Evolutionary conservation across 106 monocot species (phyloP).

Genomic region (Amphibolis antarctica): DNA sequence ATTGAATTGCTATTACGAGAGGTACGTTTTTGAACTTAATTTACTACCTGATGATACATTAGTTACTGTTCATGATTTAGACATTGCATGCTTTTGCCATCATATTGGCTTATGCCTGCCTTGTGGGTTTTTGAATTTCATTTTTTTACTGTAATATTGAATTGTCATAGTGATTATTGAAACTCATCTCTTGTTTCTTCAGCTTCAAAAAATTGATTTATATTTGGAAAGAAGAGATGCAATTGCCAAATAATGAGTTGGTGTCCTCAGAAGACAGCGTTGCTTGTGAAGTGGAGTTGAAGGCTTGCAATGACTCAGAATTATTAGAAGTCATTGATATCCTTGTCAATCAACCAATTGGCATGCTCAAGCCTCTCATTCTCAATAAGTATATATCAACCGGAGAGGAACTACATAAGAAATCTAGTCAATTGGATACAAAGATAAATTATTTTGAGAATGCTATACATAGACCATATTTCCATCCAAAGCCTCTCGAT

Average conservation of each 20-base stretch:
- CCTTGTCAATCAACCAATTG: slow-evolving; percentile 26
- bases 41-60: neutral
- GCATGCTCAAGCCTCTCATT: slow-evolving; percentile 11
- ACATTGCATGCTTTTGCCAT: neutral
- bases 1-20: slow-evolving; percentile 45
- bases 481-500: slow-evolving; percentile 74
- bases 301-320: slow-evolving; percentile 19
- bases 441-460: slow-evolving; percentile 54
- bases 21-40: slow-evolving; percentile 24
- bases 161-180: neutral
- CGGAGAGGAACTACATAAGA: slow-evolving; percentile 44
- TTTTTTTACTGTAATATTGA: neutral
- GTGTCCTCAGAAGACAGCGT: slow-evolving; percentile 9
- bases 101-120: too few relatives aligned
- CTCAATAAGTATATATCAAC: slow-evolving; percentile 41
- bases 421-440: slow-evolving; percentile 43
- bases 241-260: slow-evolving; percentile 4
- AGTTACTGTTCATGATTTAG: neutral
- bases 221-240: slow-evolving; percentile 46
- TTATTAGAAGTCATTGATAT: slow-evolving; percentile 20
- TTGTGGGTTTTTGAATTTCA: neutral
- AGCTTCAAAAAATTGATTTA: slow-evolving; percentile 66
- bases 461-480: slow-evolving; percentile 54
- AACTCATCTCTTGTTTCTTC: neutral
- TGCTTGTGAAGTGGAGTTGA: slow-evolving; percentile 19